These are phyloP conservation scores for Toxicodendron radicans DNA, from an alignment of 345 rosid species.

Conservation along the genomic window DNA sequence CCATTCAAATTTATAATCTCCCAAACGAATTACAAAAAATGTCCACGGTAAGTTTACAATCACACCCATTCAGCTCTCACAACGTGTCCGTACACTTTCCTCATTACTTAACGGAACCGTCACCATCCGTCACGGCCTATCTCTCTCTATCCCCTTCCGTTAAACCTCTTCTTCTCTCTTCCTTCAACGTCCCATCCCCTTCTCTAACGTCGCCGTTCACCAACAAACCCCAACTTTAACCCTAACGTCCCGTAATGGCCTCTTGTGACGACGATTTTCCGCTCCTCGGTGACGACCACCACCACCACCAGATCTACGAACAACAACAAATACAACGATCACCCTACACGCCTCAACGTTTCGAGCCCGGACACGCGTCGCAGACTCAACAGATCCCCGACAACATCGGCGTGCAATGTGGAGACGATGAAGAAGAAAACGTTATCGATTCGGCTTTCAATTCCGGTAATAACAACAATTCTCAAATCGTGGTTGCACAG, in stretches of 20 bases:
- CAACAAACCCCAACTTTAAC: slow-evolving; percentile 22
- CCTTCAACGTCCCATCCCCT: slow-evolving; percentile 28
- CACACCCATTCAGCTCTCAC: slow-evolving; percentile 22
- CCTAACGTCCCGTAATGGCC: slow-evolving; percentile 71
- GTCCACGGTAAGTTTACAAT: not conserved
- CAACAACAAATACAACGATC: slow-evolving; percentile 35
- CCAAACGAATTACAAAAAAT: not conserved
- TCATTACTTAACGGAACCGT: slow-evolving; percentile 59
- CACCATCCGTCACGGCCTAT: slow-evolving; percentile 53
- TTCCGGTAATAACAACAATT: slow-evolving; percentile 41
- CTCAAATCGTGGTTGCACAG: slow-evolving; percentile 42
- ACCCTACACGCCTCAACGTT: slow-evolving; percentile 47
- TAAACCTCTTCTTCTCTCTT: slow-evolving; percentile 20
- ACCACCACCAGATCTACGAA: slow-evolving; percentile 37
- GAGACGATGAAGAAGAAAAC: slow-evolving; percentile 43
- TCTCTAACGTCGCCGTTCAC: slow-evolving; percentile 65
- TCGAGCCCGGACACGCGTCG: slow-evolving; percentile 36
- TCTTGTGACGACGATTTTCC: slow-evolving; percentile 94
- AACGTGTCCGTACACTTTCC: slow-evolving; percentile 22
- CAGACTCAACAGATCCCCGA: slow-evolving; percentile 23
- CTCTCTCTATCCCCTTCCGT: slow-evolving; percentile 45
- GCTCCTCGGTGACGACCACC: slow-evolving; percentile 65
- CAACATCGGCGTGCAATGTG: slow-evolving; percentile 26
- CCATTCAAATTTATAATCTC: not conserved
- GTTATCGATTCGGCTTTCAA: slow-evolving; percentile 53